Base-by-base conservation (phyloP, 768 basidiomycete genomes). In the Tylopilus felleus region DNA sequence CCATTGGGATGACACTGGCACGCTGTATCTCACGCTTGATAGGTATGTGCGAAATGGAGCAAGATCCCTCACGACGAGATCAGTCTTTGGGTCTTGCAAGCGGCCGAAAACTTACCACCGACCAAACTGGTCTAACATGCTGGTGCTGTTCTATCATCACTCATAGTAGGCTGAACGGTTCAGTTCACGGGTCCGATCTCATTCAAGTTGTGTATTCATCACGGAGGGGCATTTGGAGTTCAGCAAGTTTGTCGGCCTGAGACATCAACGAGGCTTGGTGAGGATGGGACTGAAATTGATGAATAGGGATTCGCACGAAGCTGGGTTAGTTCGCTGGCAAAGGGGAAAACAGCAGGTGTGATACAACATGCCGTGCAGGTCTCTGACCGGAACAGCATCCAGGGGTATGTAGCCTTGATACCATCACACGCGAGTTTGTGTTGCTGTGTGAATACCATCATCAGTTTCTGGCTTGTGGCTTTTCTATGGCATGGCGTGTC, bases 11-110 rank as follows among this genome's bases (percentile, higher is more conserved):
- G 27, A 0, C 17, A 39, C 49, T n/a, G 21, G 47, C 27, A 16
- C 22, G 35, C 46, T 44, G 14, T 39, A 33, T 54, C 51, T 58
- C 27, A 70, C 4, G 47, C 25, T 50, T 23, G 44, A 5, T 53
- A 84, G 85, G 71, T 77, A 2, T 75, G 74, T 47, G 68, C 73
- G 12, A 74, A 73, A 49, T 88, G 85, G 82, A 67, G 70, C 51
- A 71, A 77, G 25, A 62, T 87, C 8, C 83, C 85, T 1, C 73
- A 77, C 47, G 84, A 87, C n/a, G 81, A 86, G 25, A 80, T 90
- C n/a, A 77, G 79, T 43, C 70, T 73, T 21, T 78, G 77, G 77
- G 63, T 73, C 12, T 52, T 79, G 51, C 65, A 71, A 51, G 60
- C 67, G 0, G 73, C 73, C 3, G 76, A 79, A 59, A 71, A 68